Percentiles rank a stretch among this genome's conserved stretches.
These are phyloP conservation scores for Backusella luteola DNA, from an alignment of 192 early-diverging fungal genomes.

Conservation along the genomic window DNA sequence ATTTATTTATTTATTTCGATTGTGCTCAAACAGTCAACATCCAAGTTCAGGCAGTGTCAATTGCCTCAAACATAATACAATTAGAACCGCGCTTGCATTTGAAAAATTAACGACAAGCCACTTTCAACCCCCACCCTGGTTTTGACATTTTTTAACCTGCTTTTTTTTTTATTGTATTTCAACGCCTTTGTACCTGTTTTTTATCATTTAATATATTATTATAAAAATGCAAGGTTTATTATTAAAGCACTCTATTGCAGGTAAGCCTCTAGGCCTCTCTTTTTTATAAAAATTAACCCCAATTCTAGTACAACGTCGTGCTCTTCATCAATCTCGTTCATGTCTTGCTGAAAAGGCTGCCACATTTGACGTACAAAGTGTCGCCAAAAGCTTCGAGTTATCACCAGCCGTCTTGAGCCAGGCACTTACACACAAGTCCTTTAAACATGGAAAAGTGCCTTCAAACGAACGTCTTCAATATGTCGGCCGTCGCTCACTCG, in stretches of 20 bases:
- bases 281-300: background rate
- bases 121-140: background rate
- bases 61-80: background rate
- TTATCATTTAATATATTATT: background rate
- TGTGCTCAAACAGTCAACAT: too few relatives aligned
- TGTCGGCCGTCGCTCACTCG: constrained; percentile 18
- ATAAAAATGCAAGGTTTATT: background rate
- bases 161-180: background rate
- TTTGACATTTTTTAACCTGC: background rate
- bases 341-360: background rate
- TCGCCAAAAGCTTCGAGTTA: constrained; percentile 27
- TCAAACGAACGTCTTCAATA: constrained; percentile 43
- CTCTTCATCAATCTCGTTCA: constrained; percentile 3
- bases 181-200: background rate
- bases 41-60: too few relatives aligned
- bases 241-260: constrained; percentile 2
- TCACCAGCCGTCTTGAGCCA: constrained; percentile 42
- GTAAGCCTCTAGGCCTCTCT: background rate
- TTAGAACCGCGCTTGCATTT: background rate
- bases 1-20: too few relatives aligned
- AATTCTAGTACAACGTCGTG: constrained; percentile 5
- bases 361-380: background rate
- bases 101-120: background rate
- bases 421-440: constrained; percentile 50
- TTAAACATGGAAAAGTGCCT: constrained; percentile 42